Base-by-base conservation (phyloP, 139 green algal species). In the Chlamydomonas incerta region DNA sequence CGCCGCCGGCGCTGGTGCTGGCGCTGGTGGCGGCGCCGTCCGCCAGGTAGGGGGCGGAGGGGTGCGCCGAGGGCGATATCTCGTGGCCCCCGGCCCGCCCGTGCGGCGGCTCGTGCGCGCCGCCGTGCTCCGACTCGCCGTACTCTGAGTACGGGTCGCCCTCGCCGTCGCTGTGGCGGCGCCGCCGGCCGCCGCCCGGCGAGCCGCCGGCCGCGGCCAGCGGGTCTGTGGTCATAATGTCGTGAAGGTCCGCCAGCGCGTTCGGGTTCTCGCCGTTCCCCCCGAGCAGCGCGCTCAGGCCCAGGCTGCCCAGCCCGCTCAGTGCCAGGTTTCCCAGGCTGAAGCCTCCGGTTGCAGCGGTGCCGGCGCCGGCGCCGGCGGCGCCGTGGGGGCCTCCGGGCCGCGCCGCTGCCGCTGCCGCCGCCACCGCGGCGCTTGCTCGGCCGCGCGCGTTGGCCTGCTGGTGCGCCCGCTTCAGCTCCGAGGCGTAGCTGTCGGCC, bases 401-500 rank as follows among this genome's bases (percentile, higher is more conserved):
- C 17, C 8, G 34, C 18, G 34, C 24, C 46, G 60, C 57, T 2
- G 63, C 0, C 5, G 1, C n/a, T 29, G 63, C n/a, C 0, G 33
- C 66, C 17, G n/a, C 60, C 5, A 63, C 77, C 0, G 58, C 70
- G 24, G 81, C 57, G 57, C 55, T 80, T 3, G 34, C 72, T 60
- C 63, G 72, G n/a, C 72, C 71, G 10, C 72, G 73, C 58, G 75
- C 65, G 8, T 50, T 50, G 41, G 41, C 41, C 41, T 50, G 41
- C 8, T 50, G 41, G 41, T 50, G 41, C 41, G 41, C 41, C 6
- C 41, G 41, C 6, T 8, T 5, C 47, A 92, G 73, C 83, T 92
- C 87, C 2, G 60, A 47, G 0, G 65, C 80, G 73, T 92, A 92
- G 26, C 80, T 75, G 24, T 90, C 84, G 24, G 88, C 55, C 3